Evolutionary conservation across 306 rosid genomes (phyloP).

Genomic region (Cucurbita pepo): DNA sequence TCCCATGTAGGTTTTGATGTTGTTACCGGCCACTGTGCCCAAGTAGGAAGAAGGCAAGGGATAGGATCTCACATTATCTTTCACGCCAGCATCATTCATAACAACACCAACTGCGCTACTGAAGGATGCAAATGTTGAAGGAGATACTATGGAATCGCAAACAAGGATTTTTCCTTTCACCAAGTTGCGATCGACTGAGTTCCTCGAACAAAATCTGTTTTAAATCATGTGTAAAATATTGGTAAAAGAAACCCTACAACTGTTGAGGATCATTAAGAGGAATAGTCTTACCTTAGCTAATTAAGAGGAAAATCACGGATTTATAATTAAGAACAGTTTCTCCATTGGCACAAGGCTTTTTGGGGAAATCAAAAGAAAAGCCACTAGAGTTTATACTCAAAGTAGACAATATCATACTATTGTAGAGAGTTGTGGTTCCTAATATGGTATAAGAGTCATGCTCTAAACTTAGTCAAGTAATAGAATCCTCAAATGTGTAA

Average conservation of each 20-base stretch:
- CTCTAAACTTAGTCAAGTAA: too few species aligned
- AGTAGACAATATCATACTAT: too few species aligned
- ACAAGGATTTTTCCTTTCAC: slow-evolving; percentile 37
- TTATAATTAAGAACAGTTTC: too few species aligned
- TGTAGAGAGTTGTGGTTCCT: too few species aligned
- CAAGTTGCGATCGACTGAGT: slow-evolving; percentile 10
- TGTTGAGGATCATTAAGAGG: too few species aligned
- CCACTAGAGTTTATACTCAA: too few species aligned
- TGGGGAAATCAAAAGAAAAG: too few species aligned
- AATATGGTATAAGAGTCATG: too few species aligned
- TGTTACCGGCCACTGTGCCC: neutral
- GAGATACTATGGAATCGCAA: neutral
- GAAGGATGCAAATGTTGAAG: neutral
- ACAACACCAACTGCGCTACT: slow-evolving; percentile 23
- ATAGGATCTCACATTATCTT: neutral
- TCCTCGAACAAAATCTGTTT: neutral
- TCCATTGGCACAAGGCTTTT: too few species aligned
- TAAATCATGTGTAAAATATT: neutral
- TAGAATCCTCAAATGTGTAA: too few species aligned
- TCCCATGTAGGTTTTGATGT: slow-evolving; percentile 11
- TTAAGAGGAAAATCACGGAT: too few species aligned
- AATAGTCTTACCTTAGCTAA: too few species aligned
- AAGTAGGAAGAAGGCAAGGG: slow-evolving; percentile 22
- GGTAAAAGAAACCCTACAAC: neutral
- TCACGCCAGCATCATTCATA: neutral